A percentile compares a stretch with the other conserved stretches of the same genome.
phyloP scores from a whole-genome alignment of 2,329 filamentous ascomycete species.

The Teratosphaeria pseudoeucalypti region DNA sequence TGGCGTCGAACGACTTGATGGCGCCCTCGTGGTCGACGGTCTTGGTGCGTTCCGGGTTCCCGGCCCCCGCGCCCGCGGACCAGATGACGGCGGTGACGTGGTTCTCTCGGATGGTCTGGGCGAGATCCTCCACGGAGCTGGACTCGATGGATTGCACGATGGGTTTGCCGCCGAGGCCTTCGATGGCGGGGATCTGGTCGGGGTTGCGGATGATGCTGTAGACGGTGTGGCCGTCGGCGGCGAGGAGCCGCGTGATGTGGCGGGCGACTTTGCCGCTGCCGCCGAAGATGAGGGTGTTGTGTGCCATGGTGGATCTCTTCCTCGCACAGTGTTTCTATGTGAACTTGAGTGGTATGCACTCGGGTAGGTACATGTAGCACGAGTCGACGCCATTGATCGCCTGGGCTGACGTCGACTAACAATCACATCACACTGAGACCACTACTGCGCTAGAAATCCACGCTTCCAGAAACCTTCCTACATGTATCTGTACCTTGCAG shows the following conservation, averaged over 20 bases:
- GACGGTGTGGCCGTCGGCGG: slow-evolving; percentile 19
- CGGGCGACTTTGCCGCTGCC: slow-evolving; percentile 27
- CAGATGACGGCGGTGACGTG: slow-evolving; percentile 26
- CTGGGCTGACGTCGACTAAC: not conserved
- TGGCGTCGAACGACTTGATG: slow-evolving; percentile 50
- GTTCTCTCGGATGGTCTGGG: slow-evolving; percentile 25
- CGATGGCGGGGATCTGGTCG: slow-evolving; percentile 27
- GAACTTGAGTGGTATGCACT: not conserved
- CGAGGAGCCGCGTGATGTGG: slow-evolving; percentile 24
- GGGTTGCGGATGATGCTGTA: slow-evolving; percentile 25
- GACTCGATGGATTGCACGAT: slow-evolving; percentile 36
- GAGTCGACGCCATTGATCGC: not conserved
- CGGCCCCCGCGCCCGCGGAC: slow-evolving; percentile 23
- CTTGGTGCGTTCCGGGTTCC: slow-evolving; percentile 44
- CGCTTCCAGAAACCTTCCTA: not conserved
- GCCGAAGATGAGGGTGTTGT: slow-evolving; percentile 25
- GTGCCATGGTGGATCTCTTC: slow-evolving; percentile 4
- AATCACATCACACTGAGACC: not conserved
- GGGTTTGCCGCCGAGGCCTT: slow-evolving; percentile 32
- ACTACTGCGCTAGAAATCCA: not conserved
- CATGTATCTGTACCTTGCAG: not conserved
- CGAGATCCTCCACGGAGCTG: slow-evolving; percentile 28
- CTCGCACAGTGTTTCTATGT: not conserved
- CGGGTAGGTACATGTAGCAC: not conserved
- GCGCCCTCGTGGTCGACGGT: slow-evolving; percentile 55